Percentiles rank a stretch among this genome's conserved stretches.
These are phyloP conservation scores for Erodium trifolium DNA, from an alignment of 441 rosid genomes.

Conservation along the genomic window DNA sequence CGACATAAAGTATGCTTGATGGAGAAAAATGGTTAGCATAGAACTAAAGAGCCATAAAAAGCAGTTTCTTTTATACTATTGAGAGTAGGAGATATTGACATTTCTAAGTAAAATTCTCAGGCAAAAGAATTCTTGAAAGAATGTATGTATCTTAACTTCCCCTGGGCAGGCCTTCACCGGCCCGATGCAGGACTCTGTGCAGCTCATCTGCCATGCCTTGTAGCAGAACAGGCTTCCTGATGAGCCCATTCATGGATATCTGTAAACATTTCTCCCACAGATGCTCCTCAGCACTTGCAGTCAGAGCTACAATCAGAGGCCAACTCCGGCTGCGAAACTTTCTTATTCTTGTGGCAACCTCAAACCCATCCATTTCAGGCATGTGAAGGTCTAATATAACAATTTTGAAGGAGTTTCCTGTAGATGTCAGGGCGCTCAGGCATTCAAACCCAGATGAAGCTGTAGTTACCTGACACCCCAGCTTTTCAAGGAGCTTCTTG, in stretches of 20 bases:
- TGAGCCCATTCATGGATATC: constrained; percentile 56
- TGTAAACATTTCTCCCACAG: constrained; percentile 46
- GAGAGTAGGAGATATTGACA: not conserved
- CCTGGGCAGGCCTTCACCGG: constrained; percentile 7
- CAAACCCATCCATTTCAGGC: constrained; percentile 72
- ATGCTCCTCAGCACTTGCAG: constrained; percentile 58
- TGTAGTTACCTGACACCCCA: constrained; percentile 53
- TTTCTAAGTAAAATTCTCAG: not conserved
- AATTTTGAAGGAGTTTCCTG: constrained; percentile 42
- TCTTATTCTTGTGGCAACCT: constrained; percentile 61
- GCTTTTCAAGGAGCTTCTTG: constrained; percentile 48
- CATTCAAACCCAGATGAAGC: constrained; percentile 62
- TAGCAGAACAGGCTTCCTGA: constrained; percentile 56
- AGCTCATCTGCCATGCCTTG: constrained; percentile 58
- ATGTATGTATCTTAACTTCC: not conserved
- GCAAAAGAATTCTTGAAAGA: not conserved
- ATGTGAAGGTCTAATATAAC: constrained; percentile 58
- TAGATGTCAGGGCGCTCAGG: constrained; percentile 37
- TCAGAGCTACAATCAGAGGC: constrained; percentile 59
- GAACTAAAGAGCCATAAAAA: no score
- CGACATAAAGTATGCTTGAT: no score
- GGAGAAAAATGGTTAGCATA: no score
- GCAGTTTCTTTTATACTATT: not conserved
- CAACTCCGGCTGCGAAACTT: constrained; percentile 45
- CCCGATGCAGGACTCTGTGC: constrained; percentile 34